Percentiles rank a stretch among this genome's conserved stretches.
These are phyloP conservation scores for Petasospora fabianii DNA, from an alignment of 1,139 yeast species.

Conservation along the genomic window DNA sequence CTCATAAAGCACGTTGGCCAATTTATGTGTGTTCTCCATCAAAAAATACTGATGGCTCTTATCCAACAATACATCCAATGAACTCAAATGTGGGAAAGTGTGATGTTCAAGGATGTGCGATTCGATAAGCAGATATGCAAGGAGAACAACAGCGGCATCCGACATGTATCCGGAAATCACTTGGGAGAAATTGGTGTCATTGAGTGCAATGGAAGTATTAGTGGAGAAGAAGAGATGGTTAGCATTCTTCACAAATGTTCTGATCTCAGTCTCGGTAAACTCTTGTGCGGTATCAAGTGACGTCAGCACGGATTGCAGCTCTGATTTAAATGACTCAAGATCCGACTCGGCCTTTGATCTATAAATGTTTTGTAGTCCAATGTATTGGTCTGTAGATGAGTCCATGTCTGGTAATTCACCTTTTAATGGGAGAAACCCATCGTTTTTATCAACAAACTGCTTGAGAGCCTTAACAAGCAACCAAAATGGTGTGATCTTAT, in stretches of 20 bases:
- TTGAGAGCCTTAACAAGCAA: conserved; percentile 53
- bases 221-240: conserved; percentile 36
- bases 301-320: conserved; percentile 37
- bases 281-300: conserved; percentile 26
- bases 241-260: conserved; percentile 59
- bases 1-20: conserved; percentile 30
- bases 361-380: conserved; percentile 56
- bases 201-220: conserved; percentile 8
- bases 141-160: conserved; percentile 22
- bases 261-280: conserved; percentile 37
- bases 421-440: conserved; percentile 57
- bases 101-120: conserved; percentile 7
- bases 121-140: conserved; percentile 27
- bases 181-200: conserved; percentile 7
- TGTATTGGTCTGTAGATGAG: conserved; percentile 63
- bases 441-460: conserved; percentile 40
- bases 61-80: conserved; percentile 11
- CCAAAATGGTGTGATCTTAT: conserved; percentile 47
- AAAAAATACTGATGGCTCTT: conserved; percentile 21
- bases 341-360: conserved; percentile 54
- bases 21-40: conserved; percentile 8
- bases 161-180: neutral
- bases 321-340: conserved; percentile 35
- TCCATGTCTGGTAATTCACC: conserved; percentile 91
- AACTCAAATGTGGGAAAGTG: conserved; percentile 11